Evolutionary conservation across 352 stramenopile genomes (phyloP), one percentile per base, ranked within the genome.

Genomic region (Globisporangium cystogenes): DNA sequence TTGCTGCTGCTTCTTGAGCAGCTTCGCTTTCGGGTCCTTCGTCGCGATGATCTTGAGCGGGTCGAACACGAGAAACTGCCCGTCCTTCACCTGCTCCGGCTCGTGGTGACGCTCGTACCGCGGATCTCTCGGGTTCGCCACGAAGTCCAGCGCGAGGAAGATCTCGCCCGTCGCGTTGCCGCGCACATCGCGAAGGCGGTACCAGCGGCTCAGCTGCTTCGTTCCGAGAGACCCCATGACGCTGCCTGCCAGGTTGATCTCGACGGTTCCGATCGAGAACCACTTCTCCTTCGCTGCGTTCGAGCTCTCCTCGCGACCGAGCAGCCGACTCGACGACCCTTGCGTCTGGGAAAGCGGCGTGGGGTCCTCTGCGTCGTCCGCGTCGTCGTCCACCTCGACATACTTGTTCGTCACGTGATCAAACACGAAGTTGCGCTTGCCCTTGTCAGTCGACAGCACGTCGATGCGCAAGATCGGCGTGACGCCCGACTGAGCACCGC

Each of bases 11-110:
- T 68, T 73, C 7, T 56, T 60, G 12, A 49, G 31, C 4, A 52
- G 40, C 20, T 64, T 68, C 4, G 68, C 44, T 21, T 67, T 89
- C 16, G 64, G 23, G 49, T 79, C 67, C 43, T 83, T 76, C 20
- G 73, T 67, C 0, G 69, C 76, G 15, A 90, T 52, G 33, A 88
- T 93, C 51, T 93, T 93, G 11, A 96, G 60, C 2, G 86, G 86
- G 61, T 96, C 86, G 59, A 96, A 93, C 4, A 93, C 81, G 10
- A 96, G 43, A 46, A 90, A 94, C 61, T 90, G 78, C 0, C 83
- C 83, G 39, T 93, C 81, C 52, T 80, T 84, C 4, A 93, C 83
- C 55, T 90, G 77, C 26, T 91, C 75, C 0, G 75, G 76, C 52
- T 91, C 83, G 35, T 68, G 76, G 14, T 62, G 51, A 27, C 78